These are phyloP conservation scores for Candida nonsorbophila DNA, from an alignment of 805 yeast genomes.

Conservation along the genomic window DNA sequence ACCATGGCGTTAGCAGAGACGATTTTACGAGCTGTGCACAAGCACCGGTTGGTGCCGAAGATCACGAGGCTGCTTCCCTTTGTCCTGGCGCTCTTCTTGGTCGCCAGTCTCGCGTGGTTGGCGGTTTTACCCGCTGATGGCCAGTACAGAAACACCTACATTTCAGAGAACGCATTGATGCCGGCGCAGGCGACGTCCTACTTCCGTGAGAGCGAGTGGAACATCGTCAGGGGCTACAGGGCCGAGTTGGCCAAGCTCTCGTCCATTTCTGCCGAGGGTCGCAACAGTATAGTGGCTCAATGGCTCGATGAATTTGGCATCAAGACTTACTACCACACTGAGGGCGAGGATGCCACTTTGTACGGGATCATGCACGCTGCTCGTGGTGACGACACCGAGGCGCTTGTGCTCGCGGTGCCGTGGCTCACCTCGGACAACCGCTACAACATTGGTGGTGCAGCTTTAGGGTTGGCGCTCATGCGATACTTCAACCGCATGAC, in stretches of 20 bases:
- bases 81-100: slow-evolving; percentile 27
- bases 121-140: slow-evolving; percentile 71
- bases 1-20: slow-evolving; percentile 43
- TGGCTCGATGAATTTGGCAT: slow-evolving; percentile 76
- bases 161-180: slow-evolving; percentile 93
- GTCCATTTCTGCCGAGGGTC: slow-evolving; percentile 16
- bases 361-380: slow-evolving; percentile 90
- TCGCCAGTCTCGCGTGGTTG: slow-evolving; percentile 40
- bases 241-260: slow-evolving; percentile 45
- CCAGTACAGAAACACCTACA: slow-evolving; percentile 75
- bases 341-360: slow-evolving; percentile 28
- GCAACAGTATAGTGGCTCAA: slow-evolving; percentile 42
- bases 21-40: slow-evolving; percentile 31
- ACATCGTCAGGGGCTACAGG: slow-evolving; percentile 79
- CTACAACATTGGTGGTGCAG: slow-evolving; percentile 74
- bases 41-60: slow-evolving; percentile 35
- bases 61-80: slow-evolving; percentile 26
- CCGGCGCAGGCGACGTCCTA: slow-evolving; percentile 93
- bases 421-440: slow-evolving; percentile 67
- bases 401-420: slow-evolving; percentile 86
- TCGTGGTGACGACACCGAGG: slow-evolving; percentile 93
- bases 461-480: slow-evolving; percentile 67
- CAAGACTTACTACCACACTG: slow-evolving; percentile 41
- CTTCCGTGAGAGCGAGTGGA: slow-evolving; percentile 94
- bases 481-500: slow-evolving; percentile 82